Base-by-base conservation (phyloP, 192 early-diverging fungal species). In the Coemansia erecta region DNA sequence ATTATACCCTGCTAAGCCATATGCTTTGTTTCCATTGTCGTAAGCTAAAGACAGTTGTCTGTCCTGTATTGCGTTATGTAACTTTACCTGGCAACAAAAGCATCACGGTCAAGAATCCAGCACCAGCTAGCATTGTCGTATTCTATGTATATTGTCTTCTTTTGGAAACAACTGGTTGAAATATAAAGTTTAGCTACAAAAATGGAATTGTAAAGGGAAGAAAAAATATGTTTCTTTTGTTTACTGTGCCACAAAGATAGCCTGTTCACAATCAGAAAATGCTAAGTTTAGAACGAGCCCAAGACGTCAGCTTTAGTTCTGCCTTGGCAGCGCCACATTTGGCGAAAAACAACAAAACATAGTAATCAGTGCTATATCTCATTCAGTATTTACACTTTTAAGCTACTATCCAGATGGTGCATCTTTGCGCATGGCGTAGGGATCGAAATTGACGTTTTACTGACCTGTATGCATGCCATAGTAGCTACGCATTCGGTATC, bases 81-180 rank as follows among this genome's bases (percentile, higher is more conserved):
- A 56, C 40, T 43, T 19, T 78, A 78, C 75, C 75, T 55, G 69
- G 75, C 14, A 72, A 31, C 19, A 78, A 55, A 45, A 67, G 62
- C 52, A 78, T 78, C 15, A 78, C 75, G 17, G 75, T 72, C 45
- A 78, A 45, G 35, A 65, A 78, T 2, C 75, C 75, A 12, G 75
- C 75, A 2, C 75, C 75, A 11, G 75, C 69, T 42, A 78, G 56
- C 75, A 78, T 78, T 31, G 43, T 63, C 10, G 6, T 37, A 1
- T 37, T 37, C 35, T 37, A 9, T 37, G 35, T 37, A 24, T 28
- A 46, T 22, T 23, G 19, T 37, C 43, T 45, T 3, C 17, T 45
- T 45, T 15, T 8, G n/a, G 9, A 45, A 15, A 45, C 0, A 45
- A 45, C n/a, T 45, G 43, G 10, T 2, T 46, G 1, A 46, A 17